Conservation (phyloP, 2,329 filamentous ascomycete genomes). For the Fusarium acutatum region DNA sequence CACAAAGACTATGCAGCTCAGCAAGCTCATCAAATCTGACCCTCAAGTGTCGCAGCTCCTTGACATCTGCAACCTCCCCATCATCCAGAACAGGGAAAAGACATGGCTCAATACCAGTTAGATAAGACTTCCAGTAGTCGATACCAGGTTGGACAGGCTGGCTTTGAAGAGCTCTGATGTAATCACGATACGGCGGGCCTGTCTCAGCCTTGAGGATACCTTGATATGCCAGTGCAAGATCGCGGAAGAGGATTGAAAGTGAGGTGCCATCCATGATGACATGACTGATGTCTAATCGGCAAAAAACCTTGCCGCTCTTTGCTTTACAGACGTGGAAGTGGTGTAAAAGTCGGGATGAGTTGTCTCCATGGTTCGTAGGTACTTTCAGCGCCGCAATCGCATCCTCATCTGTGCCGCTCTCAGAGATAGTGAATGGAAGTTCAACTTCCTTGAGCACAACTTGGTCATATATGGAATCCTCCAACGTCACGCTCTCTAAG, state of each 20-base stretch:
- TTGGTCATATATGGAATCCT: constrained; percentile 56
- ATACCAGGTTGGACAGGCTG: constrained; percentile 1
- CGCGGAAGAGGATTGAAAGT: constrained; percentile 32
- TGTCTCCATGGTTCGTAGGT: constrained; percentile 2
- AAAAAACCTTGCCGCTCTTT: constrained; percentile 36
- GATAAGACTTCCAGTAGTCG: constrained; percentile 28
- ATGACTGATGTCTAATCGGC: constrained; percentile 35
- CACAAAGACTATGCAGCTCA: constrained; percentile 15
- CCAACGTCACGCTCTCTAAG: constrained; percentile 54
- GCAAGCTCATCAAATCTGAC: constrained; percentile 26
- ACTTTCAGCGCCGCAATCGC: neutral
- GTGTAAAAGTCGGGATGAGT: constrained; percentile 5
- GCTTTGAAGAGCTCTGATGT: constrained; percentile 18
- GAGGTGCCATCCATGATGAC: constrained; percentile 36
- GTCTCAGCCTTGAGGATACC: neutral
- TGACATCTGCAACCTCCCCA: neutral
- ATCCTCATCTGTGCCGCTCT: constrained; percentile 22
- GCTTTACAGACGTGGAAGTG: constrained; percentile 28
- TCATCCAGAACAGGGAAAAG: constrained; percentile 31
- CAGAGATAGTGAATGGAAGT: neutral
- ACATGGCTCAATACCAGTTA: constrained; percentile 25
- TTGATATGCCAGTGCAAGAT: constrained; percentile 24
- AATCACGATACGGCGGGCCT: constrained; percentile 29
- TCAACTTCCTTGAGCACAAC: constrained; percentile 49
- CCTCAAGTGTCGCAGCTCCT: constrained; percentile 26